Percentiles rank a stretch among this genome's conserved stretches.
Conservation (phyloP, 306 rosid species). For the Acmispon strigosus region DNA sequence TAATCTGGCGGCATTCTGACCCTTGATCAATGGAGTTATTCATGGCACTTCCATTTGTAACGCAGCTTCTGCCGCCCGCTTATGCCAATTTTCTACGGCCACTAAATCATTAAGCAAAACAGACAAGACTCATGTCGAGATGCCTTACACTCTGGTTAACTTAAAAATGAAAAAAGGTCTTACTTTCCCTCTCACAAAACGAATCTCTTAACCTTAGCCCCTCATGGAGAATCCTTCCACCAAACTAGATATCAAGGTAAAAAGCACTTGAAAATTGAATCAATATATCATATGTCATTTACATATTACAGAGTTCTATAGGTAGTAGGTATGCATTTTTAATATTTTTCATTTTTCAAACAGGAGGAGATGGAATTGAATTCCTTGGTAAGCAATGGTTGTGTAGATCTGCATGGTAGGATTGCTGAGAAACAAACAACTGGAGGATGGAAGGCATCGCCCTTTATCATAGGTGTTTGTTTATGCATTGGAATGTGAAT, state of each 20-base stretch:
- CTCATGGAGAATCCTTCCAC: not conserved
- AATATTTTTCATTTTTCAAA: not conserved
- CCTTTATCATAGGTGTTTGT: constrained; percentile 38
- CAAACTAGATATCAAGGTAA: not conserved
- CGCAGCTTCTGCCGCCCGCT: not conserved
- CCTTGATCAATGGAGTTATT: not conserved
- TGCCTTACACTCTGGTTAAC: not conserved
- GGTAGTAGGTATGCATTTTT: not conserved
- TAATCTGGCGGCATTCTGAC: not conserved
- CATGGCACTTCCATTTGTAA: not conserved
- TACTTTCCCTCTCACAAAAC: not conserved
- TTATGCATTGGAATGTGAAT: no score
- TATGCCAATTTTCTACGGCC: not conserved
- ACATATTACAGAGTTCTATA: not conserved
- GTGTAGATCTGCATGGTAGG: constrained; percentile 37
- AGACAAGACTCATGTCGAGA: not conserved
- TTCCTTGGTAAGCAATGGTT: constrained; percentile 38
- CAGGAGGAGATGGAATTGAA: constrained; percentile 19
- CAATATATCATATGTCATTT: not conserved
- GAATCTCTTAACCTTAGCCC: not conserved
- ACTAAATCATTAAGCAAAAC: not conserved
- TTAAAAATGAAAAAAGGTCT: not conserved
- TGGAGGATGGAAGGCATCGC: constrained; percentile 63
- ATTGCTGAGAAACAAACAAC: constrained; percentile 43
- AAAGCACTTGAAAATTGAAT: not conserved